Evolutionary conservation across 306 rosid genomes (phyloP).

Genomic region (Sindora glabra): DNA sequence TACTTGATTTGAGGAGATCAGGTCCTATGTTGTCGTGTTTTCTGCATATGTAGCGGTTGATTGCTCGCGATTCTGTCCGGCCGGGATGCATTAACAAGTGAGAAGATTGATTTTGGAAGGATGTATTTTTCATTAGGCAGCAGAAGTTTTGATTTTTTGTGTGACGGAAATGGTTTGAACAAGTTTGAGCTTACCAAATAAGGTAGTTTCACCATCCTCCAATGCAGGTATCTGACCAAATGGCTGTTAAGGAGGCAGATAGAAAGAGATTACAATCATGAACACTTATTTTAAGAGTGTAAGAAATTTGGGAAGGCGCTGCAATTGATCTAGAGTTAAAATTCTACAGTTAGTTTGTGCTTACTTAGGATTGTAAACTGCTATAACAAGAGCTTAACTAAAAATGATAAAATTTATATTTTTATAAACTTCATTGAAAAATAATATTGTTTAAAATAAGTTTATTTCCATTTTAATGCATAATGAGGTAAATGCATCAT

Average conservation of each 20-base stretch:
- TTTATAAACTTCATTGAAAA: too few relatives aligned
- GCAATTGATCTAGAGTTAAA: too few relatives aligned
- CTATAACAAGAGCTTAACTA: too few relatives aligned
- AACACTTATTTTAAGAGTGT: too few relatives aligned
- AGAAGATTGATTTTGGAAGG: too few relatives aligned
- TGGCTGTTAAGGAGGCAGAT: neutral
- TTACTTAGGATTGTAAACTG: too few relatives aligned
- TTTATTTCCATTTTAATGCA: too few relatives aligned
- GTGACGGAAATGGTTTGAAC: neutral
- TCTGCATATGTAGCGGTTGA: neutral
- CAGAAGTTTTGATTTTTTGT: neutral
- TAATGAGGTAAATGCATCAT: too few relatives aligned
- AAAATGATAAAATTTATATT: too few relatives aligned
- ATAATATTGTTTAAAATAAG: too few relatives aligned
- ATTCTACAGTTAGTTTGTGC: too few relatives aligned
- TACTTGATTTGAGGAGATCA: slow-evolving; percentile 8
- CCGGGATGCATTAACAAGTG: neutral
- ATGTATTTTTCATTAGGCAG: neutral
- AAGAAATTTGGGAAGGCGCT: too few relatives aligned
- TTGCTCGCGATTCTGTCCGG: slow-evolving; percentile 13
- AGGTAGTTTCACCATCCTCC: neutral
- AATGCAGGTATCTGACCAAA: slow-evolving; percentile 20
- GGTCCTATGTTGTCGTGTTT: neutral
- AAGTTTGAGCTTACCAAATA: slow-evolving; percentile 9
- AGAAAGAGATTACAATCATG: neutral